Percentiles rank a stretch among this genome's conserved stretches.
Conservation (phyloP, 2,329 filamentous ascomycete genomes). For the Aureobasidium sp. region DNA sequence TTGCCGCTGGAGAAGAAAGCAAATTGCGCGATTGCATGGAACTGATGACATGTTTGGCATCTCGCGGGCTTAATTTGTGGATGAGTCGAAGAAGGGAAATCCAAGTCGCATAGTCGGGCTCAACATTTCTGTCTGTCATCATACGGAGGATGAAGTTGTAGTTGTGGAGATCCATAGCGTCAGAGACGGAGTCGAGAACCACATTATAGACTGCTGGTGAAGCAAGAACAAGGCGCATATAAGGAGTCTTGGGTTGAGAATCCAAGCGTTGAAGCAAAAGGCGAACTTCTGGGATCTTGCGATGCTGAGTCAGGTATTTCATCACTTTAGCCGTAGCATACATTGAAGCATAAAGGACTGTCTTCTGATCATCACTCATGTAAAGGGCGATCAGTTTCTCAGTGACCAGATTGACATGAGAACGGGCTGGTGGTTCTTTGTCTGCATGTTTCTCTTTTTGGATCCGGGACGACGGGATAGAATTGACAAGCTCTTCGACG, state of each 20-base stretch:
- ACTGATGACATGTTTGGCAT: slow-evolving; percentile 16
- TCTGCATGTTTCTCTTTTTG: neutral
- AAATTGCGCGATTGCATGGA: slow-evolving; percentile 24
- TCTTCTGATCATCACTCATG: slow-evolving; percentile 2
- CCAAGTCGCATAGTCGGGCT: slow-evolving; percentile 24
- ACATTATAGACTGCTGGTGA: slow-evolving; percentile 20
- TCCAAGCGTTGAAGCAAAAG: slow-evolving; percentile 20
- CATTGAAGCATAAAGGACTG: slow-evolving; percentile 18
- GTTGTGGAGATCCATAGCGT: slow-evolving; percentile 23
- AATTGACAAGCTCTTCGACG: slow-evolving; percentile 5
- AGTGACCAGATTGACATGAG: slow-evolving; percentile 19
- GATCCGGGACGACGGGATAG: neutral
- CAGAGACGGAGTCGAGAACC: slow-evolving; percentile 22
- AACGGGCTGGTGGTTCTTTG: neutral
- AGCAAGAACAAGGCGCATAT: neutral
- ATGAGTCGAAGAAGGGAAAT: slow-evolving; percentile 8
- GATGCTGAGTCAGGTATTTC: slow-evolving; percentile 21
- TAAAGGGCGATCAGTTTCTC: slow-evolving; percentile 20
- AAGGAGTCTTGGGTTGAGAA: neutral
- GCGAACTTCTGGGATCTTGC: slow-evolving; percentile 20
- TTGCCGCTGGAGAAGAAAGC: slow-evolving; percentile 17
- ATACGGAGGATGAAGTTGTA: slow-evolving; percentile 23
- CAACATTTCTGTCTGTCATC: slow-evolving; percentile 22
- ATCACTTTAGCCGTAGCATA: slow-evolving; percentile 21
- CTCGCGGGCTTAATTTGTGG: neutral